Conservation (phyloP, 192 early-diverging fungal species). For the Hyaloraphidium curvatum region DNA sequence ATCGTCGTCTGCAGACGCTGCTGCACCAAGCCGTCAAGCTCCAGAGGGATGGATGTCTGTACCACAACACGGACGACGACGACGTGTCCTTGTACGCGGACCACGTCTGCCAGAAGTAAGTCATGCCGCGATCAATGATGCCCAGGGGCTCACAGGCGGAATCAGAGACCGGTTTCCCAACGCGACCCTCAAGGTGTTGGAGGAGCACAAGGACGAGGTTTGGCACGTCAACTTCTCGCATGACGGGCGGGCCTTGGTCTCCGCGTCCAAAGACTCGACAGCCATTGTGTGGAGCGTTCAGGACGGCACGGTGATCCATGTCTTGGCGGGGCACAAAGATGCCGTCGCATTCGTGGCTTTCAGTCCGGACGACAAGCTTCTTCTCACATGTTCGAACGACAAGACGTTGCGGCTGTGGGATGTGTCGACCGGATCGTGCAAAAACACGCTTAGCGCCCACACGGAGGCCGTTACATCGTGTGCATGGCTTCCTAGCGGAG, state of each 20-base stretch:
- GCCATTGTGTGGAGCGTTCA: constrained; percentile 74
- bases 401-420: constrained; percentile 66
- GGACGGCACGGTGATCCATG: constrained; percentile 12
- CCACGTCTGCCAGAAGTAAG: constrained; percentile 54
- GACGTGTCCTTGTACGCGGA: constrained; percentile 41
- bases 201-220: constrained; percentile 77
- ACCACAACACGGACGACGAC: constrained; percentile 53
- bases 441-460: constrained; percentile 43
- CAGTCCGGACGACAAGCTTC: constrained; percentile 61
- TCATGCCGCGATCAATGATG: neutral
- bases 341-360: constrained; percentile 72
- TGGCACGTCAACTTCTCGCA: constrained; percentile 91
- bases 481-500: constrained; percentile 70
- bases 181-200: constrained; percentile 14
- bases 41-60: constrained; percentile 60
- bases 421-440: constrained; percentile 38
- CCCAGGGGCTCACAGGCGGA: no score
- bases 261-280: constrained; percentile 71
- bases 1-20: constrained; percentile 60
- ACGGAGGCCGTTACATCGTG: constrained; percentile 60
- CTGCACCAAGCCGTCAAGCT: constrained; percentile 56
- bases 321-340: constrained; percentile 38
- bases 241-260: constrained; percentile 69
- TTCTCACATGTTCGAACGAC: constrained; percentile 71
- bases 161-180: no score